A percentile compares a stretch with the other conserved stretches of the same genome.
Evolutionary conservation across 1,284 basidiomycete species (phyloP).

Genomic region (Ustilago hordei): DNA sequence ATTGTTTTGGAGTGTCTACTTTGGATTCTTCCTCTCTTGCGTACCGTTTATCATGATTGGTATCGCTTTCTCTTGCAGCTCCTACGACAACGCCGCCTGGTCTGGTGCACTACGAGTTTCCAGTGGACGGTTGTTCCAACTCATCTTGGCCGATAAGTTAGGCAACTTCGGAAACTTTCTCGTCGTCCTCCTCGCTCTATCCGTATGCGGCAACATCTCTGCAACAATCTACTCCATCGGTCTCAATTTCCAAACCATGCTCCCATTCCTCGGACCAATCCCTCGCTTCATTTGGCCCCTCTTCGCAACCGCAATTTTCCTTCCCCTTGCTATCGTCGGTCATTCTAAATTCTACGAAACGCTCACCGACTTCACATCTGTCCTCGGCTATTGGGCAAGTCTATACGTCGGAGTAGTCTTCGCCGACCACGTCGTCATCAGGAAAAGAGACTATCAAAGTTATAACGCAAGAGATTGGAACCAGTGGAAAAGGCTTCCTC

Average conservation of each 20-base stretch:
- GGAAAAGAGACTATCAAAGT: conserved; percentile 71
- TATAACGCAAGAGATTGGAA: conserved; percentile 77
- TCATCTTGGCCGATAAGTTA: conserved; percentile 77
- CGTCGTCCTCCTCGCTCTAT: conserved; percentile 82
- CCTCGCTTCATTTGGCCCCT: conserved; percentile 89
- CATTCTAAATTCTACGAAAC: conserved; percentile 76
- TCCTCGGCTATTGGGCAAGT: conserved; percentile 78
- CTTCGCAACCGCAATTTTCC: conserved; percentile 80
- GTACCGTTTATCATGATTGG: conserved; percentile 75
- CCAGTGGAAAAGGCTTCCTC: conserved; percentile 73
- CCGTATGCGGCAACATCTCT: conserved; percentile 82
- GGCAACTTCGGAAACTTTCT: conserved; percentile 85
- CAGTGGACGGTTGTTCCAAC: conserved; percentile 79
- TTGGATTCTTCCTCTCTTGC: conserved; percentile 75
- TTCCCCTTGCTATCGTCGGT: conserved; percentile 76
- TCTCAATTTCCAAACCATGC: conserved; percentile 68
- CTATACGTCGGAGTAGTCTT: conserved; percentile 76
- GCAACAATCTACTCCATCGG: conserved; percentile 74
- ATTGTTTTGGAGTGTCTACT: conserved; percentile 75
- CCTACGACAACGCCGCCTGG: conserved; percentile 74
- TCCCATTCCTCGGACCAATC: conserved; percentile 81
- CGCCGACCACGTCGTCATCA: conserved; percentile 76
- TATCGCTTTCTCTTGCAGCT: conserved; percentile 73
- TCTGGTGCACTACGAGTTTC: conserved; percentile 57
- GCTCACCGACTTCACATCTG: conserved; percentile 73